These are phyloP conservation scores for Tremella mesenterica DNA, from an alignment of 768 basidiomycete genomes.

Conservation along the genomic window DNA sequence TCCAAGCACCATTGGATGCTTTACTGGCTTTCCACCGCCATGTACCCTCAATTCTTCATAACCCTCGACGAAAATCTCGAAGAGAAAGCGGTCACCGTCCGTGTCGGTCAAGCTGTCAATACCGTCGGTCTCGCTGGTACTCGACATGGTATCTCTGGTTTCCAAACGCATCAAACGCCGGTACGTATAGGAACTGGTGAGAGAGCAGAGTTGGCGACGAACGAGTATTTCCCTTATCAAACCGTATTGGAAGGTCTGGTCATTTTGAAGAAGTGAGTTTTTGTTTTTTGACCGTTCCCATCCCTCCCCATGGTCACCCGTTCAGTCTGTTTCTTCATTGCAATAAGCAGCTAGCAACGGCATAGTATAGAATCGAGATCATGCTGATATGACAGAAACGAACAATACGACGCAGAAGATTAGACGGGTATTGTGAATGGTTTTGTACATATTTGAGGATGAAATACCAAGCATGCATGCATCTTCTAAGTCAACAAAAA, in stretches of 20 bases:
- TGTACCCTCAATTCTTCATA: slow-evolving; percentile 98
- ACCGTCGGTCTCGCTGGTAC: slow-evolving; percentile 97
- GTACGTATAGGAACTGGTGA: slow-evolving; percentile 91
- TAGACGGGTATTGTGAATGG: too few species aligned
- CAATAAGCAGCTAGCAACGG: background rate
- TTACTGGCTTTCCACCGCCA: slow-evolving; percentile 87
- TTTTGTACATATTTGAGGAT: too few species aligned
- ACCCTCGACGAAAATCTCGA: slow-evolving; percentile 88
- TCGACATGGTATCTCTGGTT: slow-evolving; percentile 55
- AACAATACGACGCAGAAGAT: slow-evolving; percentile 45
- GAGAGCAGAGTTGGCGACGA: slow-evolving; percentile 89
- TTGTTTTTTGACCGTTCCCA: too few species aligned
- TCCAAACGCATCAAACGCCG: slow-evolving; percentile 96
- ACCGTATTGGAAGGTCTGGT: slow-evolving; percentile 88
- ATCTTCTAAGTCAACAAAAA: too few species aligned
- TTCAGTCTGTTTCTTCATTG: background rate
- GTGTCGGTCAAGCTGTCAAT: slow-evolving; percentile 93
- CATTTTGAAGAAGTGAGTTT: slow-evolving; percentile 74
- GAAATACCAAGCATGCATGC: too few species aligned
- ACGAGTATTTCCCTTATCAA: slow-evolving; percentile 87
- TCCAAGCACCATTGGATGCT: slow-evolving; percentile 99
- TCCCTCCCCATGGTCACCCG: too few species aligned
- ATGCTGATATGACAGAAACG: slow-evolving; percentile 39
- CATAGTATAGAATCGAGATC: background rate
- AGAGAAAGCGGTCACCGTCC: slow-evolving; percentile 76